These are phyloP conservation scores for Pichia deserticola DNA, from an alignment of 805 yeast species.

Conservation along the genomic window DNA sequence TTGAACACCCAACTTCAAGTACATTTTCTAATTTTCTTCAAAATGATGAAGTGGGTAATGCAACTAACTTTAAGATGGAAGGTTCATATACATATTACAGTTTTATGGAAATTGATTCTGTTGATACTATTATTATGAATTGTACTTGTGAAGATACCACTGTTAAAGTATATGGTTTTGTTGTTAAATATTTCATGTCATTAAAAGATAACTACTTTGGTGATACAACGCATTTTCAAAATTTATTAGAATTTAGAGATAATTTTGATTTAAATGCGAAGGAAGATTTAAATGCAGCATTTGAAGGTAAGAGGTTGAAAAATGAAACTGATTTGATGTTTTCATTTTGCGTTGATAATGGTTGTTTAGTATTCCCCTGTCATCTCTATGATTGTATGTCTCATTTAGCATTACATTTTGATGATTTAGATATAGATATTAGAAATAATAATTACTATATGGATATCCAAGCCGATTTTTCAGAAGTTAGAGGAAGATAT, in stretches of 20 bases:
- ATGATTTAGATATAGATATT: conserved; percentile 66
- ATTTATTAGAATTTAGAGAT: conserved; percentile 70
- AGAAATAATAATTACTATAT: conserved; percentile 86
- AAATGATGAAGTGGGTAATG: conserved; percentile 57
- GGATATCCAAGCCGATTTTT: conserved; percentile 75
- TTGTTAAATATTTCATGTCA: conserved; percentile 65
- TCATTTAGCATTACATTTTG: conserved; percentile 56
- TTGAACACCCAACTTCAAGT: conserved; percentile 90
- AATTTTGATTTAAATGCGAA: conserved; percentile 1
- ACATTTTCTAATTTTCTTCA: conserved; percentile 68
- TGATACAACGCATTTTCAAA: conserved; percentile 70
- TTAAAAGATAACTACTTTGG: conserved; percentile 89
- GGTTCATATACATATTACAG: conserved; percentile 63
- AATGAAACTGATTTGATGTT: conserved; percentile 77
- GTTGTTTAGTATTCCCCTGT: conserved; percentile 67
- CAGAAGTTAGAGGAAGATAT: conserved; percentile 42
- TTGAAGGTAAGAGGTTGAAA: conserved; percentile 33
- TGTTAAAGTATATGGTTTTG: conserved; percentile 69
- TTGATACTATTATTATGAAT: conserved; percentile 61
- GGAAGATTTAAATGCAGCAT: conserved; percentile 12
- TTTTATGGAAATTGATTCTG: conserved; percentile 53
- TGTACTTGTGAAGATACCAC: conserved; percentile 62
- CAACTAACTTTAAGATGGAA: conserved; percentile 48
- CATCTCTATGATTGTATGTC: conserved; percentile 55
- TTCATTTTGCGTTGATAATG: conserved; percentile 60